Evolutionary conservation across 2,329 filamentous ascomycete genomes (phyloP), one percentile per base, ranked within the genome.

Genomic region (Apiospora hydei): DNA sequence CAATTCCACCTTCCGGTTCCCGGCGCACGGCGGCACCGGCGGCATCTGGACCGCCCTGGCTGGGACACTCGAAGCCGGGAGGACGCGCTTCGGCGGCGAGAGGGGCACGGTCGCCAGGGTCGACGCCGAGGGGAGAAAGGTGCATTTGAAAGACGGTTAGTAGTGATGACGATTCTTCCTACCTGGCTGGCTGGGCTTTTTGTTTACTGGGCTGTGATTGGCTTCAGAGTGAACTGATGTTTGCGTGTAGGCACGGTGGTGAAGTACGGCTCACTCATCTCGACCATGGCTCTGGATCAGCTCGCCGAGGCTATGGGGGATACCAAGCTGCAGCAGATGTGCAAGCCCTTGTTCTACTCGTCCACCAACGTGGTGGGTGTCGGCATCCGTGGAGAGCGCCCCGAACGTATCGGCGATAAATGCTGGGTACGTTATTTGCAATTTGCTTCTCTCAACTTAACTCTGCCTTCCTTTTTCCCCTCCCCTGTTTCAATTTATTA

Each of bases 11-110:
- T 99, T 99, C 92, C 93, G 94, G 80, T 99, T 99, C 90, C 96
- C 96, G 77, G 95, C 96, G 75, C 92, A 92, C 76, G 96, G 96
- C 77, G 96, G 96, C 78, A 99, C 96, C 69, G 96, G 96, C 84
- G 96, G 95, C 85, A 99, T 99, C 89, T 99, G 96, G 96, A 98
- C 96, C 79, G 95, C 95, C 73, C 94, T 99, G 70, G 95, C 95
- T 77, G 91, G 98, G 80, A 98, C 96, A 69, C 85, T 99, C 30
- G 96, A 96, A 74, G 90, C 95, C 83, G 91, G 96, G 84, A 98
- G 98, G 85, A 96, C 92, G 81, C 90, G 92, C 77, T 98, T 96
- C 81, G 96, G 96, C 81, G 96, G 96, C 83, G 87, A 93, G 82
- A 61, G 38, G 16, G 94, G 93, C 78, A 89, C 91, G 78, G 96